Evolutionary conservation across 1,139 yeast genomes (phyloP), one percentile per base, ranked within the genome.

Genomic region (Meyerozyma athensensis): DNA sequence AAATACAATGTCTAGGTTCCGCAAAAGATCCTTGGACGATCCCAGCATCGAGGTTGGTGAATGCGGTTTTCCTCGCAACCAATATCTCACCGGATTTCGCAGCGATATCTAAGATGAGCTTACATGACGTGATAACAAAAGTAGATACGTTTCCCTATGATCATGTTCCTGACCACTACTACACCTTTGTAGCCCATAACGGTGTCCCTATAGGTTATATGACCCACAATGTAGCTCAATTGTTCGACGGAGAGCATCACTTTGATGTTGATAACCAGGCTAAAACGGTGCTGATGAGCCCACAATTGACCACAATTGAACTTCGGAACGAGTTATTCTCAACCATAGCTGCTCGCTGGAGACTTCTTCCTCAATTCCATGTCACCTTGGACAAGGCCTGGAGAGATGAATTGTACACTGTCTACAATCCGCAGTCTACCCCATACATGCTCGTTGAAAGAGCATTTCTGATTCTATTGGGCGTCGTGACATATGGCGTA

Each of bases 401-500:
- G 98, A 72, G 98, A 53, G 60, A 85, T 54, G 98, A 92, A 59
- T 68, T 77, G 30, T 92, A 87, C 58, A 72, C 82, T 0, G 77
- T 90, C 4, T 86, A 81, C 59, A 71, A 74, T 41, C 79, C 83
- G 0, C 49, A 64, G 0, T 62, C 63, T 7, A 45, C 43, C 1
- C 83, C 86, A 0, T 92, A 90, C 52, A 59, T 87, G 46, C 63
- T 69, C 5, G 58, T 89, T 2, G 98, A 92, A 56, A 68, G 98
- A 34, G 81, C 96, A 0, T 77, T 87, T 38, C 77, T 95, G 7
- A 85, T 86, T 1, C 59, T 87, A 5, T 56, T 90, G 33, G 98
- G 98, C 0, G 82, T 92, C 13, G 79, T 83, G 0, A 87, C 96
- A 38, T 89, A 89, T 54, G 98, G 98, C 1, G 82, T 82, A 4